phyloP scores from a whole-genome alignment of 345 rosid genomes.

The Durio zibethinus region DNA sequence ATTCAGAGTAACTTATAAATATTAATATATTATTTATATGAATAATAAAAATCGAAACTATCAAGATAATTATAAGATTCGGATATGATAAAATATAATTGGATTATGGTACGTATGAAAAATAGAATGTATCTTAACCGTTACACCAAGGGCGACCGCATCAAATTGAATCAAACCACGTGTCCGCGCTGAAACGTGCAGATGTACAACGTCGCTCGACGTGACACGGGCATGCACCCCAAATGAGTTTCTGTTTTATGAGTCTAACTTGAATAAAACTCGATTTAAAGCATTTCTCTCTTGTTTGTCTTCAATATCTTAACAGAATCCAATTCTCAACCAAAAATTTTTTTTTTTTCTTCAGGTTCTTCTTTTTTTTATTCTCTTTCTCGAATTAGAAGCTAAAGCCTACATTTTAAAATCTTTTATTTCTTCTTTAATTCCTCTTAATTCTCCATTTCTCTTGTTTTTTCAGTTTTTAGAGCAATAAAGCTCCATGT shows the following conservation, averaged over 20 bases:
- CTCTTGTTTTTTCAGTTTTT: not conserved
- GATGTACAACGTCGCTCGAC: not conserved
- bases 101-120: too few relatives aligned
- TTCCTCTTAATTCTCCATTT: not conserved
- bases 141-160: not conserved
- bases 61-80: too few relatives aligned
- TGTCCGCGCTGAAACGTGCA: not conserved
- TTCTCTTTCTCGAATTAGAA: not conserved
- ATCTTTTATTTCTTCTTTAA: not conserved
- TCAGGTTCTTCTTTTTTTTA: not conserved
- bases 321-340: not conserved
- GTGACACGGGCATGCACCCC: not conserved
- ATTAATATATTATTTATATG: too few relatives aligned
- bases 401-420: not conserved
- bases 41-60: too few relatives aligned
- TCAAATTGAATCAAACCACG: not conserved
- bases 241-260: not conserved
- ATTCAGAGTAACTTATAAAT: too few relatives aligned
- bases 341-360: too few relatives aligned
- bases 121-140: too few relatives aligned
- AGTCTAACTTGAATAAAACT: not conserved
- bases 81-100: too few relatives aligned
- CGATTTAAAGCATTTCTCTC: not conserved
- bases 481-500: not conserved
- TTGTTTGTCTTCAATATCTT: not conserved